A percentile compares a stretch with the other conserved stretches of the same genome.
These are phyloP conservation scores for Misopates orontium DNA, from an alignment of 257 asterid genomes.

Conservation along the genomic window DNA sequence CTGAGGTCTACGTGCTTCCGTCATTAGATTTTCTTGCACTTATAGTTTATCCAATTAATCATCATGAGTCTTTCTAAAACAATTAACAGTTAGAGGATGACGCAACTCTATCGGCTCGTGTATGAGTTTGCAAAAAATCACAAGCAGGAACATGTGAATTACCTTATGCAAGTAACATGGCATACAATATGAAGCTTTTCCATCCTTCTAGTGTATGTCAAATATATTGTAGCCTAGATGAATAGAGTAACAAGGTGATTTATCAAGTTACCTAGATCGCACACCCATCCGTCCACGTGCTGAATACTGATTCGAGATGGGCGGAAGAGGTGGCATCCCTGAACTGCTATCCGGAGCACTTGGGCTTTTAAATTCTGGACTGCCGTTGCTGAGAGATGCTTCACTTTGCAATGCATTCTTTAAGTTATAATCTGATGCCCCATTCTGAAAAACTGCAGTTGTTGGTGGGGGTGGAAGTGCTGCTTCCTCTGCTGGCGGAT, in stretches of 20 bases:
- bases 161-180: not conserved
- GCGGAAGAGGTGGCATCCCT: slow-evolving; percentile 96
- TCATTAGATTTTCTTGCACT: not conserved
- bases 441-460: slow-evolving; percentile 74
- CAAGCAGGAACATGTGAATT: not conserved
- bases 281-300: slow-evolving; percentile 85
- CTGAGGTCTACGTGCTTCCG: not conserved
- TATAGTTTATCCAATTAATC: not conserved
- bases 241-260: slow-evolving; percentile 4
- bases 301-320: slow-evolving; percentile 84
- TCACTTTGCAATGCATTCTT: slow-evolving; percentile 62
- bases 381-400: slow-evolving; percentile 48
- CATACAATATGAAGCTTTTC: too few species aligned
- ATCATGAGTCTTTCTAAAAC: not conserved
- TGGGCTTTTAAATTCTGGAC: slow-evolving; percentile 63
- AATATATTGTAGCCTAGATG: slow-evolving; percentile 4
- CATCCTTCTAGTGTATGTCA: too few species aligned
- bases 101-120: not conserved
- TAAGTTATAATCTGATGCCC: slow-evolving; percentile 68
- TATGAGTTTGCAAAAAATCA: not conserved
- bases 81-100: not conserved
- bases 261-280: slow-evolving; percentile 70
- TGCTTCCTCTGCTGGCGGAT: slow-evolving; percentile 64
- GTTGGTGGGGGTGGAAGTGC: slow-evolving; percentile 84
- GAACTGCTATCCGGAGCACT: slow-evolving; percentile 48